These are phyloP conservation scores for Solanum hybrid DNA, from an alignment of 305 asterid genomes.

Conservation along the genomic window DNA sequence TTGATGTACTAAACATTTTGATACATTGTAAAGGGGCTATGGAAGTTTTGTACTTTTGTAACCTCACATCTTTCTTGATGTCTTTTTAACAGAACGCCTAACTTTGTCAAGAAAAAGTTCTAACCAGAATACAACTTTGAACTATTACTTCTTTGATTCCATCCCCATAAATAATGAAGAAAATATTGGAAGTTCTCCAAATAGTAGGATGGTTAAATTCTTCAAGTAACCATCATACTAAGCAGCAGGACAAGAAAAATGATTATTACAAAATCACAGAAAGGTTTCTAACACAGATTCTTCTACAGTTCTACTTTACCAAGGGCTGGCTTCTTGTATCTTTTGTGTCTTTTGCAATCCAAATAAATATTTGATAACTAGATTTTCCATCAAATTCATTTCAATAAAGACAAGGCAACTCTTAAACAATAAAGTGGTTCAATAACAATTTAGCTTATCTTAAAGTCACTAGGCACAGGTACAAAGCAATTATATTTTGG, in stretches of 20 bases:
- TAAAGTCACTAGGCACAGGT: no score
- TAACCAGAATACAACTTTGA: neutral
- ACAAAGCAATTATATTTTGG: no score
- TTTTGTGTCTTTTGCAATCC: no score
- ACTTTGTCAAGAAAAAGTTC: neutral
- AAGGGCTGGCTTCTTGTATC: no score
- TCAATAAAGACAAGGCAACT: no score
- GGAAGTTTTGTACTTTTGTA: neutral
- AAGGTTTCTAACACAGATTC: no score
- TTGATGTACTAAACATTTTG: neutral
- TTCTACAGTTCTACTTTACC: no score
- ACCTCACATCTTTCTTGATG: neutral
- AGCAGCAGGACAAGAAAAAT: neutral
- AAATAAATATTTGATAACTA: no score
- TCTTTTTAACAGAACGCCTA: neutral
- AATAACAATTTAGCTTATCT: no score
- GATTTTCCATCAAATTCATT: no score
- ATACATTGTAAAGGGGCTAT: neutral
- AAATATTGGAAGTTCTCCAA: neutral
- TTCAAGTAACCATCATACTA: neutral
- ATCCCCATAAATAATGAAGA: neutral
- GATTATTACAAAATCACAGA: neutral
- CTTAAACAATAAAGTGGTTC: no score
- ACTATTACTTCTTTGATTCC: neutral
- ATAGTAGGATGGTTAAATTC: neutral